phyloP scores from a whole-genome alignment of 2,329 filamentous ascomycete genomes.

The Microcyclospora pomicola region DNA sequence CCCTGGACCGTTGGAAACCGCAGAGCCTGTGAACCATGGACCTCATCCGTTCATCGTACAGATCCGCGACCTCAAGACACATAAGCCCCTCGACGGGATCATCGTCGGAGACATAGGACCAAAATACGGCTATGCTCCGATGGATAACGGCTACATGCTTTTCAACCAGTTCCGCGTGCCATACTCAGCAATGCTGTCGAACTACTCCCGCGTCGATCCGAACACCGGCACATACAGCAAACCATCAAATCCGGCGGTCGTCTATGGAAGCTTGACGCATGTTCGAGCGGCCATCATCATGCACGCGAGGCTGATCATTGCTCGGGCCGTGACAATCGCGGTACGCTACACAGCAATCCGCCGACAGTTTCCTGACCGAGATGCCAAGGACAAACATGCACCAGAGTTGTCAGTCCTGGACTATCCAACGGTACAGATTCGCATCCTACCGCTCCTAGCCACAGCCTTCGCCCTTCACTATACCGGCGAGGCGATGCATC shows the following conservation, averaged over 20 bases:
- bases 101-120: constrained; percentile 41
- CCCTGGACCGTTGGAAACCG: constrained; percentile 20
- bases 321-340: constrained; percentile 39
- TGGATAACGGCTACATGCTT: constrained; percentile 42
- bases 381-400: constrained; percentile 23
- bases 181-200: constrained; percentile 35
- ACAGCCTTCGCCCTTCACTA: constrained; percentile 39
- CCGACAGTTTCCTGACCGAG: constrained; percentile 37
- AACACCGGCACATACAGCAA: constrained; percentile 32
- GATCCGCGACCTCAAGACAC: constrained; percentile 36
- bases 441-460: constrained; percentile 39
- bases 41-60: constrained; percentile 41
- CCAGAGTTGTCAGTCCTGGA: constrained; percentile 37
- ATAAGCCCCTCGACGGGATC: constrained; percentile 34
- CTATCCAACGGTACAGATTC: constrained; percentile 41
- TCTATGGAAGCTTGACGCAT: constrained; percentile 38
- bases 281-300: constrained; percentile 35
- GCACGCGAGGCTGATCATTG: constrained; percentile 39
- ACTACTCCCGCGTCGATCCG: constrained; percentile 35
- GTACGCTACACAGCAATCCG: constrained; percentile 37
- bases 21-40: constrained; percentile 31
- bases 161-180: constrained; percentile 35
- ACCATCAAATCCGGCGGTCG: constrained; percentile 34
- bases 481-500: constrained; percentile 36
- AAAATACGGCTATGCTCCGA: constrained; percentile 32